Conservation (phyloP, 306 rosid genomes). For the Delonix regia region DNA sequence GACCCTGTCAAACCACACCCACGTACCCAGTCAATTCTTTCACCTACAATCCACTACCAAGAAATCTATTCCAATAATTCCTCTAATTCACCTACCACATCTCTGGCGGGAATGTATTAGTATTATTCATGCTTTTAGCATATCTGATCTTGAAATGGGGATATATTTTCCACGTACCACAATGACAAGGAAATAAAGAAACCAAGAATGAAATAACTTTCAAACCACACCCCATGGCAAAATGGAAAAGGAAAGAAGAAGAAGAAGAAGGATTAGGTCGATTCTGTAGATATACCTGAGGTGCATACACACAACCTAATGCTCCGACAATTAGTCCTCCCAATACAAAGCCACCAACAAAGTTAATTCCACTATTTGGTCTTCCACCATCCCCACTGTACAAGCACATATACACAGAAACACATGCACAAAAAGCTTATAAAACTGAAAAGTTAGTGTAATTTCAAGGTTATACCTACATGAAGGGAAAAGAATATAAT, state of each 20-base stretch:
- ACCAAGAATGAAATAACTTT: too few relatives aligned
- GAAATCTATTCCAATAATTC: too few relatives aligned
- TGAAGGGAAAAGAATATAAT: neutral
- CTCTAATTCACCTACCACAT: too few relatives aligned
- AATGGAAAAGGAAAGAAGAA: neutral
- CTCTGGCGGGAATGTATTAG: too few relatives aligned
- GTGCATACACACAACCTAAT: constrained; percentile 65
- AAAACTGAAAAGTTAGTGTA: constrained; percentile 4
- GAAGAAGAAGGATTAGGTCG: neutral
- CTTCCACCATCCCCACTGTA: constrained; percentile 56
- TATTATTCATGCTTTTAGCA: too few relatives aligned
- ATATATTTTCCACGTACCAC: too few relatives aligned
- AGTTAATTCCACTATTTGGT: constrained; percentile 47
- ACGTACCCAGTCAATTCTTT: too few relatives aligned
- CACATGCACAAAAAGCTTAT: neutral
- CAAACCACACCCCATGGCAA: too few relatives aligned
- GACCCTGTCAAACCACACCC: too few relatives aligned
- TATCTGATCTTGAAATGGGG: too few relatives aligned
- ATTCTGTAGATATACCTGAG: constrained; percentile 51
- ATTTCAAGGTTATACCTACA: neutral
- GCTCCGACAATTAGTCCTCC: constrained; percentile 71
- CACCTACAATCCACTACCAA: too few relatives aligned
- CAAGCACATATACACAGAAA: constrained; percentile 14
- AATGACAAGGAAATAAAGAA: too few relatives aligned
- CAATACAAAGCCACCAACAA: constrained; percentile 66